Conservation (phyloP, 768 basidiomycete genomes). For the Panaeolus cyanescens region DNA sequence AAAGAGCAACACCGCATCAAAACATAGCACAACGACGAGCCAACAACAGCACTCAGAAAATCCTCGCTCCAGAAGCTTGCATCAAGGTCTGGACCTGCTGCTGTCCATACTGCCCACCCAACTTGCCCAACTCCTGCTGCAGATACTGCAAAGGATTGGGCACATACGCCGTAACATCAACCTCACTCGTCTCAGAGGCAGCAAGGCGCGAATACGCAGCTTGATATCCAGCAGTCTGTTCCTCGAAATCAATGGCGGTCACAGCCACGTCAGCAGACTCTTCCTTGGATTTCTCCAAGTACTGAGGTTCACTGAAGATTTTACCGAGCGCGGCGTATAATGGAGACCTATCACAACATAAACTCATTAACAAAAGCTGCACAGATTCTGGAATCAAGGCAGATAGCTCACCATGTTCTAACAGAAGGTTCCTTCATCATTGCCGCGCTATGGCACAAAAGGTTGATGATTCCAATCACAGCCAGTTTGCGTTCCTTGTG, state of each 20-base stretch:
- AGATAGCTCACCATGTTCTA: slow-evolving; percentile 58
- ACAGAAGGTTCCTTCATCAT: slow-evolving; percentile 70
- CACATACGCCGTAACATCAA: slow-evolving; percentile 66
- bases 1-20: too few species aligned
- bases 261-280: slow-evolving; percentile 59
- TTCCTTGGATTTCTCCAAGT: slow-evolving; percentile 47
- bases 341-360: slow-evolving; percentile 54
- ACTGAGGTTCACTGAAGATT: slow-evolving; percentile 78
- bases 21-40: neutral
- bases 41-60: slow-evolving; percentile 13
- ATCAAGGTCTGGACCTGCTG: slow-evolving; percentile 37
- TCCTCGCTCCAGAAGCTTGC: slow-evolving; percentile 25
- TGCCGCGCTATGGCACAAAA: slow-evolving; percentile 72
- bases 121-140: slow-evolving; percentile 43
- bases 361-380: neutral
- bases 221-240: slow-evolving; percentile 89
- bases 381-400: neutral
- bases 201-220: slow-evolving; percentile 92
- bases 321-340: slow-evolving; percentile 71
- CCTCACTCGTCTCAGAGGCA: slow-evolving; percentile 62
- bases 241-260: slow-evolving; percentile 87
- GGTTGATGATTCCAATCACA: slow-evolving; percentile 74
- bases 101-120: slow-evolving; percentile 36
- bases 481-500: slow-evolving; percentile 85
- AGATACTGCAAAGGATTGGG: slow-evolving; percentile 57